phyloP scores from a whole-genome alignment of 2,329 filamentous ascomycete genomes.

The Teratosphaeria gauchensis region DNA sequence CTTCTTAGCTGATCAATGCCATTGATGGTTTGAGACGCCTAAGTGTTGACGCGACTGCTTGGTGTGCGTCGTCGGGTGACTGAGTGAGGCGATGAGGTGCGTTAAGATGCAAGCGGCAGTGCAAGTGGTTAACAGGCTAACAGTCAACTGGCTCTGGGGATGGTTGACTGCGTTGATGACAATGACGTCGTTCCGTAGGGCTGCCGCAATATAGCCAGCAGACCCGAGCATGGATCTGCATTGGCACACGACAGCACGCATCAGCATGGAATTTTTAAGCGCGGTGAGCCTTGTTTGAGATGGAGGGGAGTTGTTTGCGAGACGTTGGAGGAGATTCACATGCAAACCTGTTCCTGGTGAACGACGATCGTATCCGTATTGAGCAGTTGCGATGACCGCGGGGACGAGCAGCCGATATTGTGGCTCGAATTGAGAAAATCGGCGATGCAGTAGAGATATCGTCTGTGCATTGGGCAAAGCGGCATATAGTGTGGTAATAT shows the following conservation, averaged over 20 bases:
- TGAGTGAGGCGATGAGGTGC: background rate
- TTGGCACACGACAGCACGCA: background rate
- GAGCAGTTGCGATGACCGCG: background rate
- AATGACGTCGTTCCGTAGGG: background rate
- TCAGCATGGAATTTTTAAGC: background rate
- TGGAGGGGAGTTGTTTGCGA: background rate
- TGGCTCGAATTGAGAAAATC: background rate
- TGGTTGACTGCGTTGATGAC: background rate
- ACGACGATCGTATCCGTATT: background rate
- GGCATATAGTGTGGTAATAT: background rate
- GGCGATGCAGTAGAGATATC: background rate
- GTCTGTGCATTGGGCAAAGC: background rate
- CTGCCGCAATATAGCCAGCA: background rate
- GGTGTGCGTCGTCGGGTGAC: too few relatives aligned
- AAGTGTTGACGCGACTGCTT: background rate
- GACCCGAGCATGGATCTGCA: background rate
- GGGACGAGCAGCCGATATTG: background rate
- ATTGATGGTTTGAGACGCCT: too few relatives aligned
- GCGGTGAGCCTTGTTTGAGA: background rate
- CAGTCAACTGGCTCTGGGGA: too few relatives aligned
- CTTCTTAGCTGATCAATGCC: background rate
- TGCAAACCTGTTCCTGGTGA: background rate
- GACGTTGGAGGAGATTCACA: background rate
- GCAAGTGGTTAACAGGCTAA: too few relatives aligned
- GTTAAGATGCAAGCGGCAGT: background rate